Evolutionary conservation across 169 alveolate genomes (phyloP).

Genomic region (Miamiensis avidus): DNA sequence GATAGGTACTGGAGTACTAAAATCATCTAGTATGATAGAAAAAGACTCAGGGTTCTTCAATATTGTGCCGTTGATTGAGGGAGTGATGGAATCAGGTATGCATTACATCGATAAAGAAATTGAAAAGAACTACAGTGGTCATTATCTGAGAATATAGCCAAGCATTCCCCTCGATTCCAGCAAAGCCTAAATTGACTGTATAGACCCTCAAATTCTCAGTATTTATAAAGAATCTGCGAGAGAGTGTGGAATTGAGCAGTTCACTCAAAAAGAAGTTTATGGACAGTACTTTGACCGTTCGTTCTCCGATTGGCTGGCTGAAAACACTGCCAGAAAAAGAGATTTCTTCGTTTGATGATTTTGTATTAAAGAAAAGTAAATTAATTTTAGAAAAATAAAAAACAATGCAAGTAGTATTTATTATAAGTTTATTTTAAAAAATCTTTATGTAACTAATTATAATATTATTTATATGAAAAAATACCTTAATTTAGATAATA

Average conservation of each 20-base stretch:
- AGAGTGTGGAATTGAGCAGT: constrained; percentile 6
- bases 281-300: constrained; percentile 12
- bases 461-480: no score
- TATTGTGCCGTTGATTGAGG: constrained; percentile 21
- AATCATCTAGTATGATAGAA: neutral
- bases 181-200: constrained; percentile 35
- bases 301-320: constrained; percentile 23
- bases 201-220: constrained; percentile 24
- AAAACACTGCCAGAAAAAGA: constrained; percentile 25
- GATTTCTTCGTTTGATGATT: constrained; percentile 21
- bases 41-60: constrained; percentile 29
- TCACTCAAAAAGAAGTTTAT: constrained; percentile 17
- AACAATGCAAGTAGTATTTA: neutral
- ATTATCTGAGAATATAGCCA: constrained; percentile 31
- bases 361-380: no score
- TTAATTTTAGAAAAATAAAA: neutral
- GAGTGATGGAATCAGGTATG: constrained; percentile 20
- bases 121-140: constrained; percentile 13
- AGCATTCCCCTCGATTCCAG: constrained; percentile 9
- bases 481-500: no score
- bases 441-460: no score
- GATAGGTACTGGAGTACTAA: constrained; percentile 16
- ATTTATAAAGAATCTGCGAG: constrained; percentile 23
- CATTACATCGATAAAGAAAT: constrained; percentile 38
- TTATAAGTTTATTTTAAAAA: no score